Evolutionary conservation across 176 grass and related monocot species (phyloP).

Genomic region (Oryza coarctata): DNA sequence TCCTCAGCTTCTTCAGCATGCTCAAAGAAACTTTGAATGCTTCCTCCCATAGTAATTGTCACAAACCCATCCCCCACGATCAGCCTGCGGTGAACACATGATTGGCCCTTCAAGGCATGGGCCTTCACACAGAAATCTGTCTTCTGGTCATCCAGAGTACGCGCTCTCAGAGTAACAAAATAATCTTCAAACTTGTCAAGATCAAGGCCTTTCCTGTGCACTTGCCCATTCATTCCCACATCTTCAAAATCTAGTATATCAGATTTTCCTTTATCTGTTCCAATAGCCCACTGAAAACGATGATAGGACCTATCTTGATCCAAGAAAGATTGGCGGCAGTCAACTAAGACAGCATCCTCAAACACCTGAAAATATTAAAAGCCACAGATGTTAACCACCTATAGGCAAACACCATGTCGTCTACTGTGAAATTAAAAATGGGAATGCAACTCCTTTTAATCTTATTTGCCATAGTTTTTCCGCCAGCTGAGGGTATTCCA

Average conservation of each 20-base stretch:
- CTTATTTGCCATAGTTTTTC: not conserved
- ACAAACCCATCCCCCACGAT: conserved; percentile 74
- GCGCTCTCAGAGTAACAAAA: conserved; percentile 64
- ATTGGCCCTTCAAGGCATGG: conserved; percentile 84
- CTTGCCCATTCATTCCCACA: conserved; percentile 65
- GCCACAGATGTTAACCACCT: not conserved
- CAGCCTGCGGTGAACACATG: conserved; percentile 78
- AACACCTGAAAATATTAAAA: conserved; percentile 53
- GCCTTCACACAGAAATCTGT: conserved; percentile 79
- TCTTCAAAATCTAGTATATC: conserved; percentile 75
- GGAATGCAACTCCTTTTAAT: not conserved
- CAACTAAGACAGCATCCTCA: conserved; percentile 65
- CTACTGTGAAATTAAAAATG: not conserved
- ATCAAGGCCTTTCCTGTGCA: conserved; percentile 62
- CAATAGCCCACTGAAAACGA: conserved; percentile 86
- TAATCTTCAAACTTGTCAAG: conserved; percentile 54
- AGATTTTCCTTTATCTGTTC: conserved; percentile 72
- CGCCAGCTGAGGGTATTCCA: not conserved
- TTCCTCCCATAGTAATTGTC: conserved; percentile 71
- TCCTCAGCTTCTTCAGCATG: conserved; percentile 90
- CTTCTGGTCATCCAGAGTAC: conserved; percentile 44
- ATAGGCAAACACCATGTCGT: not conserved
- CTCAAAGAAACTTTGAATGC: conserved; percentile 79
- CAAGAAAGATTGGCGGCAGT: conserved; percentile 66
- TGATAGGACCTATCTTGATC: conserved; percentile 54